phyloP scores from a whole-genome alignment of 768 basidiomycete genomes.

The Phylloporus sp. region DNA sequence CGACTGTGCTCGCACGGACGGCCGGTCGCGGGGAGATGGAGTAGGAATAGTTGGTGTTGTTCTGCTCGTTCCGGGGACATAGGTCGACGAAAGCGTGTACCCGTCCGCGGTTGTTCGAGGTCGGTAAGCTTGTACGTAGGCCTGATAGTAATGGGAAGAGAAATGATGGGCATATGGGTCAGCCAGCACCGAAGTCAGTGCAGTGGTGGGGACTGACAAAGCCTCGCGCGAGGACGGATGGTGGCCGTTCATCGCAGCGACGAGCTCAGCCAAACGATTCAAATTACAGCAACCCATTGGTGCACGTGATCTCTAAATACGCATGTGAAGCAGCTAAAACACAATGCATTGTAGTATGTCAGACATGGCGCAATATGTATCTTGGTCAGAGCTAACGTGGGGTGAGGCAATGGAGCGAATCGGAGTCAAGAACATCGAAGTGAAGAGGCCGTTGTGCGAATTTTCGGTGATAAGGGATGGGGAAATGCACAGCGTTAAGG shows the following conservation, averaged over 20 bases:
- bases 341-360: conserved; percentile 33
- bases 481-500: conserved; percentile 22
- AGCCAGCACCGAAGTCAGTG: conserved; percentile 22
- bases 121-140: conserved; percentile 38
- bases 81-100: conserved; percentile 38
- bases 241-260: conserved; percentile 12
- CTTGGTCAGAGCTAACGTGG: conserved; percentile 23
- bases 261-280: not conserved
- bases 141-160: conserved; percentile 54
- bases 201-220: conserved; percentile 16
- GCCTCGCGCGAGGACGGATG: conserved; percentile 2
- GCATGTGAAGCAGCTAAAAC: conserved; percentile 22
- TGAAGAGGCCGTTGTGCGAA: conserved; percentile 16
- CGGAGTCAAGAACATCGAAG: conserved; percentile 29
- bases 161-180: conserved; percentile 28
- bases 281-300: not conserved
- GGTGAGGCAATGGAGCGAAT: conserved; percentile 15
- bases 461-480: conserved; percentile 18
- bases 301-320: conserved; percentile 20
- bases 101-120: conserved; percentile 30
- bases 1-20: conserved; percentile 1
- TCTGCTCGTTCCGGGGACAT: conserved; percentile 20
- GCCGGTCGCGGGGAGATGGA: not conserved
- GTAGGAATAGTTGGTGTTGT: not conserved
- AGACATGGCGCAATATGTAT: conserved; percentile 25